A percentile compares a stretch with the other conserved stretches of the same genome.
These are phyloP conservation scores for Dactylella cylindrospora DNA, from an alignment of 2,329 filamentous ascomycete genomes.

Conservation along the genomic window DNA sequence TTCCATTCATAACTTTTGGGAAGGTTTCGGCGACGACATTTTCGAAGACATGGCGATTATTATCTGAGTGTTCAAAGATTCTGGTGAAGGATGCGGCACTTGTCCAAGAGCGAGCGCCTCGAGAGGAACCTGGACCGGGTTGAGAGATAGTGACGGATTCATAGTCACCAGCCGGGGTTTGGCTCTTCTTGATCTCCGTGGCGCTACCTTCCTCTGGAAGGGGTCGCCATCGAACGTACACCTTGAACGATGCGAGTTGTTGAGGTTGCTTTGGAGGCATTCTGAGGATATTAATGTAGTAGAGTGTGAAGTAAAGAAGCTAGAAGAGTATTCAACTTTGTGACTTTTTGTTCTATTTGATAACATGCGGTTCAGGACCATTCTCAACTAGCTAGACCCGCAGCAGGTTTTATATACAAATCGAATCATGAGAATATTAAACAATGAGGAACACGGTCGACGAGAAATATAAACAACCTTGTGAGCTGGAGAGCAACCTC, in stretches of 20 bases:
- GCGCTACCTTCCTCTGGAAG: slow-evolving; percentile 23
- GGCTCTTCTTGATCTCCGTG: slow-evolving; percentile 15
- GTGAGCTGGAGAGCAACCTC: too few relatives aligned
- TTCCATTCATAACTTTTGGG: slow-evolving; percentile 51
- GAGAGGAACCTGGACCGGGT: slow-evolving; percentile 4
- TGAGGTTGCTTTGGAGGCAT: slow-evolving; percentile 30
- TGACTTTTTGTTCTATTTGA: too few relatives aligned
- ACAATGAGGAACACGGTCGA: too few relatives aligned
- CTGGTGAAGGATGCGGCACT: slow-evolving; percentile 46
- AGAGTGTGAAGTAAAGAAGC: too few relatives aligned
- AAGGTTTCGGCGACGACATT: slow-evolving; percentile 51
- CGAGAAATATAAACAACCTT: too few relatives aligned
- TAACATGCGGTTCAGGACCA: too few relatives aligned
- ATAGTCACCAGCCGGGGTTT: slow-evolving; percentile 1
- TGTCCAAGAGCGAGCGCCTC: slow-evolving; percentile 45
- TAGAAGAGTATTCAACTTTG: too few relatives aligned
- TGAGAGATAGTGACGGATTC: slow-evolving; percentile 26
- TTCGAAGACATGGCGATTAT: slow-evolving; percentile 48
- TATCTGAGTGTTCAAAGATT: slow-evolving; percentile 48
- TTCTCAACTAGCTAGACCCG: too few relatives aligned
- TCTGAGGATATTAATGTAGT: too few relatives aligned
- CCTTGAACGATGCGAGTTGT: slow-evolving; percentile 27
- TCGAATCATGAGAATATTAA: too few relatives aligned
- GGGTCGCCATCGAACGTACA: slow-evolving; percentile 35
- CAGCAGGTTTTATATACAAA: too few relatives aligned